A percentile compares a stretch with the other conserved stretches of the same genome.
phyloP scores from a whole-genome alignment of 148 eudicot species.

The Fagopyrum tataricum region DNA sequence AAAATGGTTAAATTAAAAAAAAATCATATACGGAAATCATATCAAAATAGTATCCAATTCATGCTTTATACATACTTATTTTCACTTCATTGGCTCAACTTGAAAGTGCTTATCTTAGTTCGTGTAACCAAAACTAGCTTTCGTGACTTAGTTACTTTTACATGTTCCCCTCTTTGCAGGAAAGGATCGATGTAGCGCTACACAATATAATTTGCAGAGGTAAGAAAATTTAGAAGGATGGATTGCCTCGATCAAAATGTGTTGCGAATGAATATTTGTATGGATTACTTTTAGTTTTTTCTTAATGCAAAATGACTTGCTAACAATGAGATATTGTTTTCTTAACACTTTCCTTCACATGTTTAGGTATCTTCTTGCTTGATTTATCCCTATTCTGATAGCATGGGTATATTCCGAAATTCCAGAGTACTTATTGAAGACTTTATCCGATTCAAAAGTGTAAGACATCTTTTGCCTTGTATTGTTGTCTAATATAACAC shows the following conservation, averaged over 20 bases:
- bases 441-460: conserved; percentile 12
- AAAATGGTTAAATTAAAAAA: too few species aligned
- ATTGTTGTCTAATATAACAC: neutral
- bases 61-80: too few species aligned
- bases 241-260: neutral
- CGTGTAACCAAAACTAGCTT: too few species aligned
- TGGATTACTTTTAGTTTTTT: too few species aligned
- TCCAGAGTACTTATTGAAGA: conserved; percentile 5
- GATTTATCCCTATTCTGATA: conserved; percentile 11
- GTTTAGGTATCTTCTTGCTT: conserved; percentile 15
- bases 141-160: too few species aligned
- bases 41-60: too few species aligned
- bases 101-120: too few species aligned
- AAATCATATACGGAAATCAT: too few species aligned
- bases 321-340: neutral
- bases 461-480: conserved; percentile 5
- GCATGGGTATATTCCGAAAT: conserved; percentile 13
- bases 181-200: too few species aligned
- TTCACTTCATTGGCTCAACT: too few species aligned
- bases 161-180: too few species aligned
- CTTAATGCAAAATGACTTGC: too few species aligned
- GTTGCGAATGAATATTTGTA: neutral
- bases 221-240: neutral
- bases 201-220: neutral
- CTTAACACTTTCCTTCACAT: neutral